Evolutionary conservation across 2,329 filamentous ascomycete genomes (phyloP).

Genomic region (Tolypocladium guangdongense): DNA sequence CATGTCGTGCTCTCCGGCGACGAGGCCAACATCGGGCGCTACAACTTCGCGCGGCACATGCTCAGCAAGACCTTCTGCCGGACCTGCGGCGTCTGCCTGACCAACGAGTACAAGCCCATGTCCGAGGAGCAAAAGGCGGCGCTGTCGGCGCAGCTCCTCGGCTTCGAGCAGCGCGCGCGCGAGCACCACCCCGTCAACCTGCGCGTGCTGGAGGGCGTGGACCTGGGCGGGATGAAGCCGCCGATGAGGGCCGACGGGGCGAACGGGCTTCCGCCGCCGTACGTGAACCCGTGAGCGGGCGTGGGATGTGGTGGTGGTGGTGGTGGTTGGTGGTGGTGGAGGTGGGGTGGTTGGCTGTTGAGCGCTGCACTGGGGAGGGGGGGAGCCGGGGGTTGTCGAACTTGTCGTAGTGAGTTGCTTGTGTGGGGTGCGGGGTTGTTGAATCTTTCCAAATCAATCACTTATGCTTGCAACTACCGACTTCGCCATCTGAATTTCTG

Average conservation of each 20-base stretch:
- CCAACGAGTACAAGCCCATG: slow-evolving; percentile 16
- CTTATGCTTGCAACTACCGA: too few species aligned
- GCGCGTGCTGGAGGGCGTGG: slow-evolving; percentile 26
- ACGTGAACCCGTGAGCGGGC: slow-evolving; percentile 27
- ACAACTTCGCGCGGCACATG: slow-evolving; percentile 21
- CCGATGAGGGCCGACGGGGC: slow-evolving; percentile 13
- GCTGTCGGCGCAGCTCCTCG: slow-evolving; percentile 15
- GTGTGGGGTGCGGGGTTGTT: too few species aligned
- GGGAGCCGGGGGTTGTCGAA: too few species aligned
- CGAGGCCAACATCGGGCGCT: slow-evolving; percentile 26
- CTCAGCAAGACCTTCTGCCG: slow-evolving; percentile 36
- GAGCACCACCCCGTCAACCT: slow-evolving; percentile 24
- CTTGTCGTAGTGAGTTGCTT: too few species aligned
- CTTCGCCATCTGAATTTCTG: too few species aligned
- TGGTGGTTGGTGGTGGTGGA: too few species aligned
- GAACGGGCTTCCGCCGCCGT: slow-evolving; percentile 16
- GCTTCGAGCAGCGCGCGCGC: slow-evolving; percentile 7
- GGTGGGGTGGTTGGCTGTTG: too few species aligned
- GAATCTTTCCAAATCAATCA: too few species aligned
- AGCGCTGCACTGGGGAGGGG: too few species aligned
- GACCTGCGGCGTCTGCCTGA: slow-evolving; percentile 33
- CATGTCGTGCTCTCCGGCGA: slow-evolving; percentile 29
- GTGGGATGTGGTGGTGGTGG: neutral
- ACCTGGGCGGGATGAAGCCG: slow-evolving; percentile 16
- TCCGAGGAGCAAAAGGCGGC: slow-evolving; percentile 24